Evolutionary conservation across 306 rosid species (phyloP).

Genomic region (Casuarina glauca): DNA sequence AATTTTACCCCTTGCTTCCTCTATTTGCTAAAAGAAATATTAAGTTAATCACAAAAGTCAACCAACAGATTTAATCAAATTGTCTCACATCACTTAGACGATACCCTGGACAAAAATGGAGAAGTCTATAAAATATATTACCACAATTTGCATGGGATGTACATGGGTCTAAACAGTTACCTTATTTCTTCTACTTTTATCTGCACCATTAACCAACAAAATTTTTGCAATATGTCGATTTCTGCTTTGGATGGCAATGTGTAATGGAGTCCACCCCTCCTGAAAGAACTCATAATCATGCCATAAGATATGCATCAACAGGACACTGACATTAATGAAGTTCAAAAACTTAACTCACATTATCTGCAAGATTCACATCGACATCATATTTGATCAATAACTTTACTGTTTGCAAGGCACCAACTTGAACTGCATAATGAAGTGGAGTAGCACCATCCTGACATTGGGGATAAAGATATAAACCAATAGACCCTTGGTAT

Average conservation of each 20-base stretch:
- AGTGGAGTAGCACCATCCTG: conserved; percentile 97
- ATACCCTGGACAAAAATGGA: not conserved
- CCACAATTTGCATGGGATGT: not conserved
- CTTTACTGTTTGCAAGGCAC: conserved; percentile 83
- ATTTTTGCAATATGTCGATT: conserved; percentile 78
- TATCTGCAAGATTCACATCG: conserved; percentile 76
- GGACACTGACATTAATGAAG: conserved; percentile 6
- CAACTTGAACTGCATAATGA: conserved; percentile 94
- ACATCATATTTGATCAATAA: conserved; percentile 75
- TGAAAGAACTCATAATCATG: conserved; percentile 33
- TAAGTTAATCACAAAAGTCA: not conserved
- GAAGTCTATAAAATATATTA: not conserved
- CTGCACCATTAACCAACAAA: conserved; percentile 82
- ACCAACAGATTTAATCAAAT: not conserved
- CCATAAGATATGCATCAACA: not conserved
- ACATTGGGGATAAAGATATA: conserved; percentile 24
- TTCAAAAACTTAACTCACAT: conserved; percentile 42
- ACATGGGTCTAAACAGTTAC: conserved; percentile 40
- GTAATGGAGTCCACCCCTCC: conserved; percentile 99
- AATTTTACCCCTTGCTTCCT: not conserved
- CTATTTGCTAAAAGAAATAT: not conserved
- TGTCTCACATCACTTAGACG: not conserved
- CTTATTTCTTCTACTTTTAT: conserved; percentile 70
- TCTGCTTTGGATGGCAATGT: conserved; percentile 82
- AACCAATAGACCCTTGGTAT: conserved; percentile 15